A percentile compares a stretch with the other conserved stretches of the same genome.
phyloP scores from a whole-genome alignment of 148 eudicot species.

The Rhododendron ovatum region DNA sequence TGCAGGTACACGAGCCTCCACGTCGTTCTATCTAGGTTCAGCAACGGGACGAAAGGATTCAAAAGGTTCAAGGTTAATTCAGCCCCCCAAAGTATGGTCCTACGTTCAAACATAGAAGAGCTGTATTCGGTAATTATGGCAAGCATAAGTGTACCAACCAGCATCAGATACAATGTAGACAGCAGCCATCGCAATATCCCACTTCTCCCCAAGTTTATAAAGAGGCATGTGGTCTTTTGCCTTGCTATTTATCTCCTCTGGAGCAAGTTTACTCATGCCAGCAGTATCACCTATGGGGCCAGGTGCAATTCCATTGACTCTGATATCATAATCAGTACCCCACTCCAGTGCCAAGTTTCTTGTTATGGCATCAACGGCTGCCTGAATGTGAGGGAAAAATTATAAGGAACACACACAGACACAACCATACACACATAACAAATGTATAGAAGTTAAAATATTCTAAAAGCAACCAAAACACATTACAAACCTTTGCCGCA shows the following conservation, averaged over 20 bases:
- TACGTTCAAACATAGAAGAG: background rate
- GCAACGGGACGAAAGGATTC: too few species aligned
- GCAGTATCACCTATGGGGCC: constrained; percentile 90
- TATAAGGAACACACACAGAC: background rate
- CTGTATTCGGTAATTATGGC: background rate
- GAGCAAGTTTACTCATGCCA: constrained; percentile 87
- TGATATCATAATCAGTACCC: constrained; percentile 94
- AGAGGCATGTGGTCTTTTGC: constrained; percentile 60
- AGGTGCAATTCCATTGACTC: constrained; percentile 95
- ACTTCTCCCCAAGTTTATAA: constrained; percentile 84
- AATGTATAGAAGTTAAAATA: background rate
- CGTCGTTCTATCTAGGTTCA: too few species aligned
- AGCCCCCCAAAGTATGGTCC: background rate
- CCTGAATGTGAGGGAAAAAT: constrained; percentile 31
- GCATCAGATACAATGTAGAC: constrained; percentile 87
- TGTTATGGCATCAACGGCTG: constrained; percentile 91
- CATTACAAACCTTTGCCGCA: constrained; percentile 82
- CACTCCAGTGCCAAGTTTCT: constrained; percentile 94
- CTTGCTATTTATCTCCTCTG: constrained; percentile 55
- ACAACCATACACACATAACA: background rate
- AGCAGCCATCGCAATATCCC: constrained; percentile 97
- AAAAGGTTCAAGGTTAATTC: too few species aligned
- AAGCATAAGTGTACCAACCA: constrained; percentile 36
- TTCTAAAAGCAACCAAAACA: background rate
- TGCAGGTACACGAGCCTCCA: too few species aligned